These are phyloP conservation scores for Saccharum officinarum DNA, from an alignment of 176 grass and related monocot genomes.

Conservation along the genomic window DNA sequence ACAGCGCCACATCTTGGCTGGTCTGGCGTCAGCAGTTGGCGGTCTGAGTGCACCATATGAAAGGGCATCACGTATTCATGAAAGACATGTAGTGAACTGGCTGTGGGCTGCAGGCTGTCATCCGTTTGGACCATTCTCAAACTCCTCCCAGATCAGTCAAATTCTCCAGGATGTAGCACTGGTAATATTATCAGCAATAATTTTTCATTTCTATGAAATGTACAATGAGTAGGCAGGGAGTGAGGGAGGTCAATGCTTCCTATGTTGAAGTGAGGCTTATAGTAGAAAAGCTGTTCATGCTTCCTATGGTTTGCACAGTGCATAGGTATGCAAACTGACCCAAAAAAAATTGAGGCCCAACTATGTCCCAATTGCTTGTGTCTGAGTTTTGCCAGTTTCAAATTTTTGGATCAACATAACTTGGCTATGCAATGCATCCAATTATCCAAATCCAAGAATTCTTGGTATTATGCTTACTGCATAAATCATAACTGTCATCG, in stretches of 20 bases:
- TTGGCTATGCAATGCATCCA: neutral
- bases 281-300: neutral
- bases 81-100: conserved; percentile 82
- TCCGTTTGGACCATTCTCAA: conserved; percentile 96
- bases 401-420: neutral
- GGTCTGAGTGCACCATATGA: conserved; percentile 92
- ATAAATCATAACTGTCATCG: neutral
- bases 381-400: neutral
- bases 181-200: conserved; percentile 47
- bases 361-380: neutral
- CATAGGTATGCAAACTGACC: conserved; percentile 1
- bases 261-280: neutral
- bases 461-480: conserved; percentile 6
- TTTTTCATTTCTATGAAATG: conserved; percentile 16
- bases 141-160: conserved; percentile 92
- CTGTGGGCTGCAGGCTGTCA: conserved; percentile 91
- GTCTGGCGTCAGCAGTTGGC: conserved; percentile 85
- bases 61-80: conserved; percentile 83
- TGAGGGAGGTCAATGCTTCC: neutral
- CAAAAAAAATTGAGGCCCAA: conserved; percentile 9
- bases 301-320: conserved; percentile 11
- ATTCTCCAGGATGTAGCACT: conserved; percentile 93
- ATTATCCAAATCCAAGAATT: neutral
- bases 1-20: conserved; percentile 89
- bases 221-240: neutral